These are phyloP conservation scores for Trichoderma pleuroti DNA, from an alignment of 2,329 filamentous ascomycete genomes.

Conservation along the genomic window DNA sequence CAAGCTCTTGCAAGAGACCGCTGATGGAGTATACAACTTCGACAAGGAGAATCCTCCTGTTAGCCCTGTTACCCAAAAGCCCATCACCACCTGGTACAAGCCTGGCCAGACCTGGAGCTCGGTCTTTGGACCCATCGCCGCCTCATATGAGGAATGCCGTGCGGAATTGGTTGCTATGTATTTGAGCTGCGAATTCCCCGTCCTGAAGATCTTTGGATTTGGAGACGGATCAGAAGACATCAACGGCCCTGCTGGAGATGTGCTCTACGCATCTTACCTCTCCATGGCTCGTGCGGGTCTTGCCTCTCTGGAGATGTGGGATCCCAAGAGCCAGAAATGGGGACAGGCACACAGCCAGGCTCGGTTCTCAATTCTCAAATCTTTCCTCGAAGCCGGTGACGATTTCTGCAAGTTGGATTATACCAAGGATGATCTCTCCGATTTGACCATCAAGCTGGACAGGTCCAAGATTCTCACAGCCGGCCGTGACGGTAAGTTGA, in stretches of 20 bases:
- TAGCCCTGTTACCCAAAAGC: constrained; percentile 74
- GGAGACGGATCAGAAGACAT: constrained; percentile 74
- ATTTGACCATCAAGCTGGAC: constrained; percentile 79
- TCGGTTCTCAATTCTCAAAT: constrained; percentile 80
- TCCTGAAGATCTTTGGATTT: constrained; percentile 88
- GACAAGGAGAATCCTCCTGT: constrained; percentile 76
- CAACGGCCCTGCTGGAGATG: constrained; percentile 72
- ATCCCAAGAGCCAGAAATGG: constrained; percentile 87
- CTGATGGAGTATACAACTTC: constrained; percentile 81
- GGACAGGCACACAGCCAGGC: constrained; percentile 90
- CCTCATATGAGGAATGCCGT: constrained; percentile 89
- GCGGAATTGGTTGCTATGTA: constrained; percentile 94
- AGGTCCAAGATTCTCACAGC: constrained; percentile 80
- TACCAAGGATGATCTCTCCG: constrained; percentile 68
- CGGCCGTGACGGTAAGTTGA: constrained; percentile 60
- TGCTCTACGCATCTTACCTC: constrained; percentile 85
- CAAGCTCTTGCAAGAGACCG: constrained; percentile 87
- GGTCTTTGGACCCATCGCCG: constrained; percentile 83
- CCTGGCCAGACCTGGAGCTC: constrained; percentile 92
- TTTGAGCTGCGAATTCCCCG: constrained; percentile 81
- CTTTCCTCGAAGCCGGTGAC: constrained; percentile 79
- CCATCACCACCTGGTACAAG: constrained; percentile 82
- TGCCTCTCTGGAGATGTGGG: constrained; percentile 87
- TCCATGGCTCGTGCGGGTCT: constrained; percentile 94
- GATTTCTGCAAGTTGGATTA: constrained; percentile 83